Base-by-base conservation (phyloP, 2,329 filamentous ascomycete species). In the Neopestalotiopsis sp. region DNA sequence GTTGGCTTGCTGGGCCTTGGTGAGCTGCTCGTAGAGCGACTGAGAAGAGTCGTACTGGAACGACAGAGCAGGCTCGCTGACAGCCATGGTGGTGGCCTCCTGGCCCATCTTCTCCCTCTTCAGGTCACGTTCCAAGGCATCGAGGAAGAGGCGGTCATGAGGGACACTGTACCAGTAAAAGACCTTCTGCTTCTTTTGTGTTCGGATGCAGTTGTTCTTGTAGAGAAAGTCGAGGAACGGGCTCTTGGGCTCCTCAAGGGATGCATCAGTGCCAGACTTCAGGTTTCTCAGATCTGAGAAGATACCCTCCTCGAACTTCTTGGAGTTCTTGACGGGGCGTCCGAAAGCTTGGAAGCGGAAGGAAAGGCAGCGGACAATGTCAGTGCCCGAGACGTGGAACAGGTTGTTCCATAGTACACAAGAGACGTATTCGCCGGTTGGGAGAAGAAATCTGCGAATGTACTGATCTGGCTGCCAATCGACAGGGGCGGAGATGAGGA, bases 131-230 rank as follows among this genome's bases (percentile, higher is more conserved):
- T 99, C 96, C 75, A 99, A 86, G 52, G 96, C 96, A 84, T 99
- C 96, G 74, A 99, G 91, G 84, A 99, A 99, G 65, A 99, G 90
- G 67, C 96, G 91, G 83, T 99, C 96, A 81, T 99, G 96, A 1
- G 96, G 96, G 62, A 99, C 96, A 84, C 95, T 98, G 84, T 98
- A 99, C 96, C 96, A 99, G 85, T 98, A 99, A 79, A 99, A 99
- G 73, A 99, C 96, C 87, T 99, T 99, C 80, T 99, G 96, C 88
- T 99, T 99, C 90, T 99, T 99, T 83, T 99, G 96, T 49, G 96
- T 99, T 75, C 96, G 92, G 76, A 99, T 99, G 88, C 96, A 99
- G 86, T 99, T 99, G 89, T 99, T 99, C 89, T 99, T 99, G 90
- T 99, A 99, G 59, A 99, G 88, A 81, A 98, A 99, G 83, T 99